Evolutionary conservation across 2,329 filamentous ascomycete species (phyloP), one percentile per base, ranked within the genome.

Genomic region (Diaporthe vaccinii): DNA sequence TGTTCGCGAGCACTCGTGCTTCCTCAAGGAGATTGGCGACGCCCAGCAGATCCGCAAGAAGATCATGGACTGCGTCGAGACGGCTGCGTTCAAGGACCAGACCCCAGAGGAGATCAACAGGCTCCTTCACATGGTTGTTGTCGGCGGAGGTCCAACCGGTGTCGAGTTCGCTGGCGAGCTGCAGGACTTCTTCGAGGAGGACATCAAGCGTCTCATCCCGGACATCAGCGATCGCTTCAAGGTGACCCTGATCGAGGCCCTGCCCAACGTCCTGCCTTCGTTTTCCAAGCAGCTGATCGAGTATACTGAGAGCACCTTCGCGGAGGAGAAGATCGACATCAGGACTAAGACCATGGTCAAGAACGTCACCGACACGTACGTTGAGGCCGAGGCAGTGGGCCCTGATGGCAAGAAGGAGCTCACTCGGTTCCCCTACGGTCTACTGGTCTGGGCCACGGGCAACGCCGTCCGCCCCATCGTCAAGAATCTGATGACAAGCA

Each of bases 41-140:
- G 97, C 97, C 75, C 97, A 99, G 87, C 91, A 92, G 82, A 99
- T 99, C 83, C 95, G 97, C 83, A 98, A 96, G 90, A 95, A 95
- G 86, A 98, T 99, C 86, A 99, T 99, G 97, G 97, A 99, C 88
- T 99, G 97, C 84, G 96, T 98, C 80, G 97, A 99, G 88, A 98
- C 96, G 49, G 97, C 97, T 71, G 96, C 95, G 77, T 98, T 99
- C 93, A 98, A 98, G 91, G 96, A 95, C 83, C 97, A 99, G 87
- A 89, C 91, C 51, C 87, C 91, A 22, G 95, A 97, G 79, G 97
- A 99, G 87, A 89, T 98, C 83, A 93, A 97, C 88, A 95, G 97
- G 79, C 92, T 99, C 81, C 90, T 99, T 84, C 96, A 98, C 90
- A 98, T 98, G 96, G 97, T 99, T 73, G 96, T 96, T 61, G 94